Evolutionary conservation across 73 alveolate genomes (phyloP).

Genomic region (Paramecium biaurelia): DNA sequence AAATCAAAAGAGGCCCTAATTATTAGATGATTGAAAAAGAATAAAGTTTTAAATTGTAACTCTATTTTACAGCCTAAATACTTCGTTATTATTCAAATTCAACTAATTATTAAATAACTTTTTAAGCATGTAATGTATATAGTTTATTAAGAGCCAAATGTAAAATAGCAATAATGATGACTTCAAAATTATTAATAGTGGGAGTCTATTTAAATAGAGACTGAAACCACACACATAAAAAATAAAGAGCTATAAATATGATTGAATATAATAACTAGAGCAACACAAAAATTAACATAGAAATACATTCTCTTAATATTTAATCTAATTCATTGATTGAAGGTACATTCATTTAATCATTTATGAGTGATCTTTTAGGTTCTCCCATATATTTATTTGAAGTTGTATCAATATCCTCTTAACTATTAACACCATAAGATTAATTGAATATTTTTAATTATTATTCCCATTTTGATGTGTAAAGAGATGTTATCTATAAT

Average conservation of each 20-base stretch:
- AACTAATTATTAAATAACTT: background rate
- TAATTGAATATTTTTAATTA: background rate
- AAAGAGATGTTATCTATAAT: background rate
- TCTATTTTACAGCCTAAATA: background rate
- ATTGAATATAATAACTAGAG: background rate
- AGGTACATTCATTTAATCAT: slow-evolving; percentile 28
- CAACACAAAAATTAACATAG: background rate
- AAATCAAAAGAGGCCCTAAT: background rate
- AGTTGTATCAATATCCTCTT: background rate
- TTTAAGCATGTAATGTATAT: background rate
- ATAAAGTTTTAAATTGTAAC: background rate
- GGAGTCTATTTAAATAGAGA: background rate
- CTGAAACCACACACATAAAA: background rate
- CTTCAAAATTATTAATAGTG: background rate
- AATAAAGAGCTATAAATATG: background rate
- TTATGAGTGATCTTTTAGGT: background rate
- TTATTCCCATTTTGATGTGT: background rate
- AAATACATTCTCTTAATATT: background rate
- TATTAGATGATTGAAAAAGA: background rate
- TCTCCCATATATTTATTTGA: background rate
- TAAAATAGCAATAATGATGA: background rate
- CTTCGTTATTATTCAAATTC: background rate
- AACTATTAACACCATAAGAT: background rate
- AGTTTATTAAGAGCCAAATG: background rate
- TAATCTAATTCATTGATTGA: background rate